Percentiles rank a stretch among this genome's conserved stretches.
Conservation (phyloP, 495 filamentous ascomycete species). For the Lasiosphaeria hispida region DNA sequence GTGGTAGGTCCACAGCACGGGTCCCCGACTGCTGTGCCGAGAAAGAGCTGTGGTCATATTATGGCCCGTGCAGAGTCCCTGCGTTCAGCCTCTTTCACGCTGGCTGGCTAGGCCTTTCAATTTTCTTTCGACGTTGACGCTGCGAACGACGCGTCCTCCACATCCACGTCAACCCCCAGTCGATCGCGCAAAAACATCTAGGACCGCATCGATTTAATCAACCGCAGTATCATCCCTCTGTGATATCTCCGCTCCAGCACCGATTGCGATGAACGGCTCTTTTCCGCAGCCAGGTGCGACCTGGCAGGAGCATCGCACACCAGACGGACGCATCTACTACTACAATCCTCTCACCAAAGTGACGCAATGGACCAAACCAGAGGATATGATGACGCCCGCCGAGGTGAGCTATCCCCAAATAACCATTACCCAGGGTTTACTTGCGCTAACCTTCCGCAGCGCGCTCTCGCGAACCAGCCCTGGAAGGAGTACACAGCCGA, state of each 20-base stretch:
- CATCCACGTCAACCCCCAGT: too few relatives aligned
- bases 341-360: constrained; percentile 83
- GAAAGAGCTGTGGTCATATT: too few relatives aligned
- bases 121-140: too few relatives aligned
- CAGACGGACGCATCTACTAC: constrained; percentile 89
- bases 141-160: too few relatives aligned
- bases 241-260: not conserved
- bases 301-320: constrained; percentile 82
- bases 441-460: constrained; percentile 44
- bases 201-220: too few relatives aligned
- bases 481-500: constrained; percentile 92
- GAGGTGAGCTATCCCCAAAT: constrained; percentile 60
- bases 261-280: constrained; percentile 56
- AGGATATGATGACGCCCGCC: constrained; percentile 79
- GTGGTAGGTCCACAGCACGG: too few relatives aligned
- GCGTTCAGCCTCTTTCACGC: too few relatives aligned
- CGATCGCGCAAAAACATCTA: too few relatives aligned
- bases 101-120: too few relatives aligned
- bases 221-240: too few relatives aligned
- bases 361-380: constrained; percentile 92
- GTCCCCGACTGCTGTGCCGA: too few relatives aligned
- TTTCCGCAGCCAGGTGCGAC: constrained; percentile 50
- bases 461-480: constrained; percentile 75
- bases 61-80: too few relatives aligned
- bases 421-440: not conserved